Percentiles rank a stretch among this genome's conserved stretches.
These are phyloP conservation scores for Metschnikowia koreensis DNA, from an alignment of 805 yeast genomes.

Conservation along the genomic window DNA sequence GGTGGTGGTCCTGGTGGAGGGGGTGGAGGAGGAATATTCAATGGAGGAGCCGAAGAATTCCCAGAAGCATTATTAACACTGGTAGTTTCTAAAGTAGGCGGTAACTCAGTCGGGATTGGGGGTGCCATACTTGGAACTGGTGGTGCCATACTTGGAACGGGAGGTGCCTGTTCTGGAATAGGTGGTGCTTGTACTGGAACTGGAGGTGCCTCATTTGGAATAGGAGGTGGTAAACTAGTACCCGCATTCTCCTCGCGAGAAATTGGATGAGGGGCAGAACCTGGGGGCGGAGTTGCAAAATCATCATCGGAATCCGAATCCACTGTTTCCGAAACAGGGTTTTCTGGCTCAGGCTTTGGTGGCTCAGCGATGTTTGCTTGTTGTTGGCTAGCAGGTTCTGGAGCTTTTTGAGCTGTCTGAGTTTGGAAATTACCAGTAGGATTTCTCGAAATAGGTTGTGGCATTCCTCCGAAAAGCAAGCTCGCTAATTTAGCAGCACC, in stretches of 20 bases:
- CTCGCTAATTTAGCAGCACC: constrained; percentile 59
- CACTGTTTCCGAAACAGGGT: not conserved
- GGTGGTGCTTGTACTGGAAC: constrained; percentile 23
- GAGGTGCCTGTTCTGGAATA: constrained; percentile 11
- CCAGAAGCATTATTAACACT: not conserved
- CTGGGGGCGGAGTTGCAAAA: constrained; percentile 19
- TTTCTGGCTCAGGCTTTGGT: not conserved
- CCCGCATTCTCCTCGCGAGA: not conserved
- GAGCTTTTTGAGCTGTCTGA: not conserved
- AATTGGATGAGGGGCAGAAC: constrained; percentile 7
- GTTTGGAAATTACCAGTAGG: constrained; percentile 13
- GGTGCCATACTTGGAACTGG: constrained; percentile 19
- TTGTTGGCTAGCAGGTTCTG: not conserved
- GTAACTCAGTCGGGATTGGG: not conserved
- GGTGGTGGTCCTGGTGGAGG: constrained; percentile 11
- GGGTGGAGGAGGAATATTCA: constrained; percentile 2
- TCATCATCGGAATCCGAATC: constrained; percentile 17
- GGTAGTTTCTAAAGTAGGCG: not conserved
- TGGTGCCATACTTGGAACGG: constrained; percentile 8
- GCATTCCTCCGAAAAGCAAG: constrained; percentile 51
- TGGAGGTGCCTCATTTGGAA: constrained; percentile 12
- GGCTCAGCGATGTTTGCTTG: not conserved
- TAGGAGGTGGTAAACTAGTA: constrained; percentile 17
- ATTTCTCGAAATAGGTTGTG: constrained; percentile 33
- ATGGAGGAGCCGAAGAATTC: not conserved